These are phyloP conservation scores for Mikania micrantha DNA, from an alignment of 129 eudicot genomes.

Conservation along the genomic window DNA sequence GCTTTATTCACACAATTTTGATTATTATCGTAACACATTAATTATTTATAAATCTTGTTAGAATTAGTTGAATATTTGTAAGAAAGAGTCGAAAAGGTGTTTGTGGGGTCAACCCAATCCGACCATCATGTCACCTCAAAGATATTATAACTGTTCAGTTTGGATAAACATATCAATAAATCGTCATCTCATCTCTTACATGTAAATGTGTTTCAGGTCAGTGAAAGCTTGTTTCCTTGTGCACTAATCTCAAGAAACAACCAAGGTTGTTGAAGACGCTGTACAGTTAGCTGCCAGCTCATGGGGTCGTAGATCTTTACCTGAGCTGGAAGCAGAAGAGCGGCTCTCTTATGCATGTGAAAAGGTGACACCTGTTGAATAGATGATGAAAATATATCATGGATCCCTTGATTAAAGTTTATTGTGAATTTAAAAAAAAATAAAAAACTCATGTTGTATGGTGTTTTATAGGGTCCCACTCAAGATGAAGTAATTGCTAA, in stretches of 20 bases:
- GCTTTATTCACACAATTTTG: neutral
- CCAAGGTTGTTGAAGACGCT: slow-evolving; percentile 73
- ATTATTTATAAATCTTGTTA: neutral
- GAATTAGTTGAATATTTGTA: neutral
- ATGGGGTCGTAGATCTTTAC: slow-evolving; percentile 91
- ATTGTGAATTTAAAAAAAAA: slow-evolving; percentile 2
- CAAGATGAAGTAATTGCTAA: slow-evolving; percentile 85
- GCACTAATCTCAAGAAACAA: slow-evolving; percentile 55
- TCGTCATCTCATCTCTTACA: neutral
- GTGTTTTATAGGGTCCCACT: slow-evolving; percentile 71
- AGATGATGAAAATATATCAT: slow-evolving; percentile 9
- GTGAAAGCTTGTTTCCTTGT: slow-evolving; percentile 89
- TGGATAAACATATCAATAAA: slow-evolving; percentile 8
- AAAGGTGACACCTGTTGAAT: slow-evolving; percentile 48
- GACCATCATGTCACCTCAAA: neutral
- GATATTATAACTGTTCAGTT: neutral
- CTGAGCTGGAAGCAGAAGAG: slow-evolving; percentile 98
- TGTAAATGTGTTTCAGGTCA: slow-evolving; percentile 53
- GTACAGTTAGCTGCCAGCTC: slow-evolving; percentile 70
- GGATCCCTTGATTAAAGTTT: neutral
- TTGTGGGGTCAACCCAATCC: neutral
- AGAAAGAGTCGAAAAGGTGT: neutral
- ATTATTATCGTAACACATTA: neutral
- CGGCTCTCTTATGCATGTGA: slow-evolving; percentile 94
- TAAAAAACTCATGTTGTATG: slow-evolving; percentile 14